Base-by-base conservation (phyloP, 306 rosid genomes). In the Calophaca sinica region DNA sequence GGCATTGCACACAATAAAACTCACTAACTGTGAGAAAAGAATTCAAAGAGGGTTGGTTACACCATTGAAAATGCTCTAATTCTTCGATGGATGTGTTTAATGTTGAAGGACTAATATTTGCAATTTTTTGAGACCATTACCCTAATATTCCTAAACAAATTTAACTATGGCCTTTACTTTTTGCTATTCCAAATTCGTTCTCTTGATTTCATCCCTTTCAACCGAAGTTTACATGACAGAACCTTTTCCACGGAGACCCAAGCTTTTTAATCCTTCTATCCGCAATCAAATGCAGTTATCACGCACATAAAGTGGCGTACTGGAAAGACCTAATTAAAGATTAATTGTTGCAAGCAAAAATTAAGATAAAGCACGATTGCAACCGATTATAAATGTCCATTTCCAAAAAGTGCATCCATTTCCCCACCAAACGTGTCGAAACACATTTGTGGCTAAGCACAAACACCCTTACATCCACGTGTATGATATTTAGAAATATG, bases 271-370 rank as follows among this genome's bases (percentile, higher is more conserved):
- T 26, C 74, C 48, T 70, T 74, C 39, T 50, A 80, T 68, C 86
- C 85, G 74, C 85, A 78, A 86, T 84, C 79, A 89, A 74, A 72
- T 80, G 90, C 91, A 62, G 74, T 72, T 55, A 74, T 82, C 80
- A 76, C 83, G 91, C 85, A 62, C 35, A 70, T 72, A 83, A 75
- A 74, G 72, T 58, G 48, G 64, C 44, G 62, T 13, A 58, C 45
- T 28, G 42, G 80, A 44, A 75, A 54, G 41, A 58, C 38, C 26
- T 20, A 20, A 20, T 49, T 44, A 75, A 65, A 72, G 78, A 52
- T 36, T 9, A 20, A 20, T 59, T 64, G 68, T 57, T 26, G 62
- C 63, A 72, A 59, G 59, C 49, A 75, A 63, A 74, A 51, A 13
- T 48, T 2, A 20, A 65, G 62, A 57, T 70, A 64, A 79, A 75